Evolutionary conservation across 495 filamentous ascomycete genomes (phyloP).

Genomic region (Trypethelium eluteriae): DNA sequence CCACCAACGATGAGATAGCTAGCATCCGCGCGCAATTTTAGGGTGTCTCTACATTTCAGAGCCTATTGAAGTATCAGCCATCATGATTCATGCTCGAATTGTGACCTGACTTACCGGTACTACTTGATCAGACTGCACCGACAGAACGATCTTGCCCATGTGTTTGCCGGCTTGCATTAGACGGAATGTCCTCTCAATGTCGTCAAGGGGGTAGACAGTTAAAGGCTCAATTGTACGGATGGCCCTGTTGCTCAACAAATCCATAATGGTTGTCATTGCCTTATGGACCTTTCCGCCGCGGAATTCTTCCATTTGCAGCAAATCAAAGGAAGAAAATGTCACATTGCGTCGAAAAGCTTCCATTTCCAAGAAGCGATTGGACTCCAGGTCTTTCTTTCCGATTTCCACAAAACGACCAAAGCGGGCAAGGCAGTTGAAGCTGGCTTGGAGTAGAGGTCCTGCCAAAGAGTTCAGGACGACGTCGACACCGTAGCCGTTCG

Average conservation of each 20-base stretch:
- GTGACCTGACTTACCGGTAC: too few species aligned
- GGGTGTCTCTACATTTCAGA: too few species aligned
- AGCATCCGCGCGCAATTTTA: too few species aligned
- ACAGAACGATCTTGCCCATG: slow-evolving; percentile 54
- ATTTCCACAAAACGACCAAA: slow-evolving; percentile 45
- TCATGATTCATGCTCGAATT: too few species aligned
- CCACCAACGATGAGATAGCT: too few species aligned
- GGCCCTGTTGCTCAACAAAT: neutral
- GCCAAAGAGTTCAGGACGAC: slow-evolving; percentile 24
- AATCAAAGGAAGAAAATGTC: slow-evolving; percentile 36
- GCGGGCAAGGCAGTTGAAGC: slow-evolving; percentile 21
- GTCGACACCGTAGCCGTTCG: slow-evolving; percentile 22
- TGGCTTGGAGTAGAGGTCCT: slow-evolving; percentile 16
- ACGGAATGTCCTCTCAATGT: slow-evolving; percentile 49
- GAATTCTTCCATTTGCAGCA: too few species aligned
- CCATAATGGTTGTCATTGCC: slow-evolving; percentile 11
- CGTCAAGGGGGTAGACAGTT: slow-evolving; percentile 24
- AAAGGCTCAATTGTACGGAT: neutral
- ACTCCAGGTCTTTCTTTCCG: slow-evolving; percentile 35
- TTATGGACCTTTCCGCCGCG: slow-evolving; percentile 23
- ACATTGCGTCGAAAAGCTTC: slow-evolving; percentile 19
- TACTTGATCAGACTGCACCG: too few species aligned
- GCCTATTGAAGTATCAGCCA: too few species aligned
- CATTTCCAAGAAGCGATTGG: slow-evolving; percentile 26
- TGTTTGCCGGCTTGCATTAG: slow-evolving; percentile 49